phyloP scores from a whole-genome alignment of 2,329 filamentous ascomycete species.

The Colletotrichum viniferum region DNA sequence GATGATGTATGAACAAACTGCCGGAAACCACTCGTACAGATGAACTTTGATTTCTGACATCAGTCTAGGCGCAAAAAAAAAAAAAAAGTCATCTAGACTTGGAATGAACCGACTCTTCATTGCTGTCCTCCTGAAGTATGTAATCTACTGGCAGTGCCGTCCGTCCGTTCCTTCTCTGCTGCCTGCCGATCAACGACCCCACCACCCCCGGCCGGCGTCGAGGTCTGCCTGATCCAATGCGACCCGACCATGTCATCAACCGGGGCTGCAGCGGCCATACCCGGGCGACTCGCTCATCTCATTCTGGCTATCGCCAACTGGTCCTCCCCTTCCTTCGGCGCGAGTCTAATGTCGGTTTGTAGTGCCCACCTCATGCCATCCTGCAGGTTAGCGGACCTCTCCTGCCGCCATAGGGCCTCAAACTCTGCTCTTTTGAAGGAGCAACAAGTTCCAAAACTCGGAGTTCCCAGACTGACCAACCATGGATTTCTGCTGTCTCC shows the following conservation, averaged over 20 bases:
- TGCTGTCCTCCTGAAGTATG: background rate
- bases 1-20: background rate
- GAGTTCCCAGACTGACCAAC: background rate
- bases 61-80: background rate
- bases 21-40: background rate
- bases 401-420: background rate
- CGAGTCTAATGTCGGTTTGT: background rate
- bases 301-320: background rate
- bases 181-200: background rate
- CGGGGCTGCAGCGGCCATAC: background rate
- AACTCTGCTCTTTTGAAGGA: background rate
- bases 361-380: background rate
- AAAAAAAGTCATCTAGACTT: background rate
- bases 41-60: background rate
- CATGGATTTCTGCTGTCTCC: background rate
- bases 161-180: background rate
- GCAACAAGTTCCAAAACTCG: background rate
- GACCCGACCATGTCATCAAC: background rate
- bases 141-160: background rate
- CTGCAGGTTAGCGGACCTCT: background rate
- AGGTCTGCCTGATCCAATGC: background rate
- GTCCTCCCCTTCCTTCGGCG: background rate
- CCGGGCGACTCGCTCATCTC: background rate
- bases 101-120: background rate
- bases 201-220: background rate